Conservation (phyloP, 108 stramenopile species). For the Ochromonas danica region DNA sequence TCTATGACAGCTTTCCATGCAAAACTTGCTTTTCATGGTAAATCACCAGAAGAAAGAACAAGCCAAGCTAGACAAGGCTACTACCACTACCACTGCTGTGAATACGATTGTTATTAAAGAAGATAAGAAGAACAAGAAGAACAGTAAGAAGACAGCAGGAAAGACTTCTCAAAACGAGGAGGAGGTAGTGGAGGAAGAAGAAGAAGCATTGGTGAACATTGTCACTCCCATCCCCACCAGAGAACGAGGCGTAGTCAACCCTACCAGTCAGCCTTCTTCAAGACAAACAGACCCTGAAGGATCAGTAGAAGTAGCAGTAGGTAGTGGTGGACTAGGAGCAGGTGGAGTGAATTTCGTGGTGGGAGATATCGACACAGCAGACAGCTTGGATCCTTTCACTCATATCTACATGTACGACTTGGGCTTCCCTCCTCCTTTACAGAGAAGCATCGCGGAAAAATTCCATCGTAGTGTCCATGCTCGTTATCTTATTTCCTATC, state of each 20-base stretch:
- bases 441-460: conserved; percentile 43
- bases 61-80: not conserved
- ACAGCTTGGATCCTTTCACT: conserved; percentile 86
- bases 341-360: conserved; percentile 62
- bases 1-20: conserved; percentile 24
- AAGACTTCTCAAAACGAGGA: too few species aligned
- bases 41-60: not conserved
- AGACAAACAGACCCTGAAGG: too few species aligned
- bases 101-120: too few species aligned
- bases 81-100: too few species aligned
- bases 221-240: too few species aligned
- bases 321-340: conserved; percentile 25
- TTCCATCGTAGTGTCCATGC: conserved; percentile 44
- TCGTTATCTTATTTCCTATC: conserved; percentile 56
- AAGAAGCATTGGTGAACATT: too few species aligned
- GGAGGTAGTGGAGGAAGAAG: too few species aligned
- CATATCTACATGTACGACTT: conserved; percentile 98
- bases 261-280: too few species aligned
- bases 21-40: conserved; percentile 13
- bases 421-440: conserved; percentile 58
- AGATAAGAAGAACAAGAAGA: too few species aligned
- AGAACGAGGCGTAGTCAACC: too few species aligned
- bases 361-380: conserved; percentile 76
- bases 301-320: too few species aligned
- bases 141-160: not conserved